Evolutionary conservation across 176 grass and related monocot genomes (phyloP).

Genomic region (Zoysia pacifica): DNA sequence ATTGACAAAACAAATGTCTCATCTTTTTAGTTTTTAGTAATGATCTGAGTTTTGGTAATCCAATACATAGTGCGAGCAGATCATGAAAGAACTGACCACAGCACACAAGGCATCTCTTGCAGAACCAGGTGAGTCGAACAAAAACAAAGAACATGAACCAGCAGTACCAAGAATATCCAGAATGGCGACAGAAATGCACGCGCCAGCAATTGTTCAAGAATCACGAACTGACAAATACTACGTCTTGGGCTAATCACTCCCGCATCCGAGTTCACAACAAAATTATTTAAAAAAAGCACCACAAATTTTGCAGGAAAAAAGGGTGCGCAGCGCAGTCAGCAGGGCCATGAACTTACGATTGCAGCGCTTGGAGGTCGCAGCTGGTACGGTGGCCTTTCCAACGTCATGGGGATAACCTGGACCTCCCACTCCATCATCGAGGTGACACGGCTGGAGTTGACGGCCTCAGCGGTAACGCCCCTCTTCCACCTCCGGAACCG

Average conservation of each 20-base stretch:
- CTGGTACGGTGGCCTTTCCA: constrained; percentile 45
- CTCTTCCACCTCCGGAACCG: constrained; percentile 28
- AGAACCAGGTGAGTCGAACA: not conserved
- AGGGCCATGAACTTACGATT: constrained; percentile 20
- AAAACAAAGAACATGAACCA: not conserved
- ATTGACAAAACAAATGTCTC: not conserved
- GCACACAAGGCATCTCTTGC: not conserved
- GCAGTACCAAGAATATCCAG: not conserved
- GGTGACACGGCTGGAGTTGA: constrained; percentile 29
- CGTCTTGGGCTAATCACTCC: not conserved
- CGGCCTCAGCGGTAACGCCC: constrained; percentile 25
- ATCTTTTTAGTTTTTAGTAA: not conserved
- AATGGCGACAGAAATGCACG: not conserved
- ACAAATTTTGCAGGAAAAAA: constrained; percentile 3
- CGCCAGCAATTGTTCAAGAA: not conserved
- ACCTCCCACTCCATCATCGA: constrained; percentile 54
- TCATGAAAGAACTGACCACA: not conserved
- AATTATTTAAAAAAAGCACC: not conserved
- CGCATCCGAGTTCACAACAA: not conserved
- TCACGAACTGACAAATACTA: not conserved
- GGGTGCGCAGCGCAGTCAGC: not conserved
- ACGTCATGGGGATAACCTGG: constrained; percentile 27
- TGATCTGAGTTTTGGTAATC: not conserved
- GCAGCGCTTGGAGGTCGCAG: constrained; percentile 2
- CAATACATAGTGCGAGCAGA: not conserved